Percentiles rank a stretch among this genome's conserved stretches.
Evolutionary conservation across 495 filamentous ascomycete species (phyloP).

Genomic region (Filosporella fistucella): DNA sequence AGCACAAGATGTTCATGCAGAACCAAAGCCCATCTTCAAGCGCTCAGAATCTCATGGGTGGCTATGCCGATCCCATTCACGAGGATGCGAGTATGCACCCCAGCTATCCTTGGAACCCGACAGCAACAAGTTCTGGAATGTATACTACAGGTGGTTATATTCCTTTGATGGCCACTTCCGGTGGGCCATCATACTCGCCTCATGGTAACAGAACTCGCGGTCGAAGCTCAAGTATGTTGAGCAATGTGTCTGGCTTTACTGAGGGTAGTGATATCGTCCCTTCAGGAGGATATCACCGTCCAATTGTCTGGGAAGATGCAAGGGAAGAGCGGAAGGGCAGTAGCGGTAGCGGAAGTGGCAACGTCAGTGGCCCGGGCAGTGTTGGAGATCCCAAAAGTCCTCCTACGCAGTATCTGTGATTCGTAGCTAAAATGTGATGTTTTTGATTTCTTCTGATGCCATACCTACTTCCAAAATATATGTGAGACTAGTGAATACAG

Average conservation of each 20-base stretch:
- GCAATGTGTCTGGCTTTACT: constrained; percentile 61
- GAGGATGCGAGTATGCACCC: constrained; percentile 6
- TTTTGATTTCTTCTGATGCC: no score
- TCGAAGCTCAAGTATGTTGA: constrained; percentile 60
- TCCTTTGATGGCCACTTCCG: not conserved
- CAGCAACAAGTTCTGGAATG: not conserved
- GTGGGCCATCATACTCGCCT: not conserved
- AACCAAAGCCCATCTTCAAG: constrained; percentile 11
- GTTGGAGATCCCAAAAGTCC: constrained; percentile 25
- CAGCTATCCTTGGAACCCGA: constrained; percentile 17
- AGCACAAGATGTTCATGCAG: constrained; percentile 5
- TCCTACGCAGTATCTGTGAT: no score
- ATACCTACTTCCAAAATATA: no score
- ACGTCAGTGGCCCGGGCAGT: constrained; percentile 14
- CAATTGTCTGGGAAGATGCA: constrained; percentile 8
- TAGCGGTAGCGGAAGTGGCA: constrained; percentile 16
- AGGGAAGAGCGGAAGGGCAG: constrained; percentile 16
- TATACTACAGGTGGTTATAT: constrained; percentile 5
- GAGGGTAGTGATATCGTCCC: constrained; percentile 43
- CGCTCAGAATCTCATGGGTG: constrained; percentile 10
- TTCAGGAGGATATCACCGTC: not conserved
- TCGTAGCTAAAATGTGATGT: no score
- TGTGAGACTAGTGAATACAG: no score
- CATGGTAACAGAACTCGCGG: constrained; percentile 37
- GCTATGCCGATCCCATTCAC: constrained; percentile 10